Base-by-base conservation (phyloP, 768 basidiomycete genomes). In the Phlebiopsis gigantea region DNA sequence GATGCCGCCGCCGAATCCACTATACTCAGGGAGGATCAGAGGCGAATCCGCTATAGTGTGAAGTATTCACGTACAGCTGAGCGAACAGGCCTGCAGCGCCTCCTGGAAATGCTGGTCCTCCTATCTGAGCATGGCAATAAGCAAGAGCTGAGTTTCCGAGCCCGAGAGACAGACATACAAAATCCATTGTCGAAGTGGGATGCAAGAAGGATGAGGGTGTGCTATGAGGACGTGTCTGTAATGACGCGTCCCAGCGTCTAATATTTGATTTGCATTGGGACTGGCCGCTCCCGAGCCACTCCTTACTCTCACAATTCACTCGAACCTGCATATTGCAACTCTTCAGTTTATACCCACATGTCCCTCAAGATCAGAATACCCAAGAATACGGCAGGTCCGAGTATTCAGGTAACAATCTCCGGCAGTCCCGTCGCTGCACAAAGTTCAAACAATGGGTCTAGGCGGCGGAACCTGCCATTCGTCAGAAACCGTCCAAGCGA, bases 11-110 rank as follows among this genome's bases (percentile, higher is more conserved):
- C 87, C 75, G 25, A 79, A 82, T 59, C 84, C 87, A 17, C 49
- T 46, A 21, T 10, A 46, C 12, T 4, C 15, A 7, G 4, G 39
- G 24, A 7, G 31, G 47, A 26, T 48, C 21, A n/a, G 17, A 15
- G 15, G 28, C 15, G 43, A 22, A 21, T 43, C n/a, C 44, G 17
- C 8, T 39, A 21, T 48, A 15, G 28, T n/a, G 30, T 3, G 34
- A 17, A 24, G 46, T 29, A 17, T 15, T n/a, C 82, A 82, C 82
- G 12, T 84, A 83, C 28, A 90, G 70, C 52, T 90, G 87, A 42
- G 80, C 77, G 46, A 91, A 77, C 39, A 91, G 63, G 21, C 80
- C 85, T 15, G 71, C 84, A 29, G 87, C 80, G 4, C 79, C 83
- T 57, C 74, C 79, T 46, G 62, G 66, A 26, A 74, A 64, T 8